These are phyloP conservation scores for Mycotypha africana DNA, from an alignment of 371 early-diverging fungal species.

Conservation along the genomic window DNA sequence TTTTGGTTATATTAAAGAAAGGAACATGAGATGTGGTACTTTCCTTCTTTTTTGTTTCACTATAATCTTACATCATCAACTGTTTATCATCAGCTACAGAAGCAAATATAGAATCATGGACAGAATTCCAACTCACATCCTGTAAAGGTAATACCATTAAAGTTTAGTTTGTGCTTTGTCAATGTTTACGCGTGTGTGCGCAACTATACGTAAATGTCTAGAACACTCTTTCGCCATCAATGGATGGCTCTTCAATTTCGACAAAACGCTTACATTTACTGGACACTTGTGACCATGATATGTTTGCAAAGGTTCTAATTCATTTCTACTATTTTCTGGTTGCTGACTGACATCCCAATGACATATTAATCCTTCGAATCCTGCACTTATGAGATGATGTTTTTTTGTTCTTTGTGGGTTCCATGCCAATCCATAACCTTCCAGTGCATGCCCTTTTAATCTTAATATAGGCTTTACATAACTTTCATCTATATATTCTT, in stretches of 20 bases:
- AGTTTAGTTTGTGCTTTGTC: no score
- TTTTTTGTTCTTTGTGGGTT: slow-evolving; percentile 53
- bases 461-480: slow-evolving; percentile 80
- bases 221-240: no score
- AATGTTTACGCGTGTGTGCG: no score
- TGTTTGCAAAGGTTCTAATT: slow-evolving; percentile 69
- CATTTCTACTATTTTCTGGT: slow-evolving; percentile 43
- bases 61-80: slow-evolving; percentile 83
- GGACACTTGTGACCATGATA: slow-evolving; percentile 84
- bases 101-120: slow-evolving; percentile 79
- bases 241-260: no score
- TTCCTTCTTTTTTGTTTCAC: neutral
- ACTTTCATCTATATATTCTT: slow-evolving; percentile 47
- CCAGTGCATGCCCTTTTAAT: slow-evolving; percentile 86
- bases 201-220: no score
- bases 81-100: slow-evolving; percentile 96
- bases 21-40: no score
- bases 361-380: slow-evolving; percentile 83
- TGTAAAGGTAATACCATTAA: no score
- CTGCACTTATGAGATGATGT: slow-evolving; percentile 72
- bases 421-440: slow-evolving; percentile 90
- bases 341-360: slow-evolving; percentile 53
- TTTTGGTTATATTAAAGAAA: neutral
- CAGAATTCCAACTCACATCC: slow-evolving; percentile 93
- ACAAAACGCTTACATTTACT: slow-evolving; percentile 90